phyloP scores from a whole-genome alignment of 1,139 yeast genomes.

The Pichia sp. region DNA sequence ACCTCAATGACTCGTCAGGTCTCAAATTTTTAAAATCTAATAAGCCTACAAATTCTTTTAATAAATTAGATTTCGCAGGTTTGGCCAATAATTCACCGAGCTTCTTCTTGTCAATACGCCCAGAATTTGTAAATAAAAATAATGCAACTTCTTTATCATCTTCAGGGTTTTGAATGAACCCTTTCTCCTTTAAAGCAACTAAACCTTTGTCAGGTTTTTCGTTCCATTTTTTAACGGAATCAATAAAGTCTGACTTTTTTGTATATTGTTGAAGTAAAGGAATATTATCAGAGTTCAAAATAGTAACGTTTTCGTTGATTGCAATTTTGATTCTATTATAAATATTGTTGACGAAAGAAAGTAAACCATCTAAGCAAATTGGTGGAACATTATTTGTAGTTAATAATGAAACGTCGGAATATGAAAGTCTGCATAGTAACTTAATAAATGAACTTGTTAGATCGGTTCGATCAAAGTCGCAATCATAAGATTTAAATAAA shows the following conservation, averaged over 20 bases:
- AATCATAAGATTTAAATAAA: slow-evolving; percentile 78
- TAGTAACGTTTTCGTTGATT: slow-evolving; percentile 20
- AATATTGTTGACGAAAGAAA: slow-evolving; percentile 64
- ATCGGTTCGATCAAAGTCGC: slow-evolving; percentile 84
- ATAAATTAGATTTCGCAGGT: slow-evolving; percentile 54
- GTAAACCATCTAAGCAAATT: slow-evolving; percentile 79
- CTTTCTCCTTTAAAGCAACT: slow-evolving; percentile 50
- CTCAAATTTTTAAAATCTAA: slow-evolving; percentile 75
- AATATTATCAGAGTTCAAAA: slow-evolving; percentile 17
- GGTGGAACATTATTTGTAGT: slow-evolving; percentile 92
- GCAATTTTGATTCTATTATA: slow-evolving; percentile 45
- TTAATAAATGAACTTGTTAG: slow-evolving; percentile 64
- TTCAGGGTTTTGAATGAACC: slow-evolving; percentile 52
- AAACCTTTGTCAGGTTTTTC: slow-evolving; percentile 74
- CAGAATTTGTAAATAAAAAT: slow-evolving; percentile 72
- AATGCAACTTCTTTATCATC: slow-evolving; percentile 60
- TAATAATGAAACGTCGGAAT: slow-evolving; percentile 69
- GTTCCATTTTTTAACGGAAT: slow-evolving; percentile 69
- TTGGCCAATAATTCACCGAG: slow-evolving; percentile 84
- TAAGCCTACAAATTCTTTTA: slow-evolving; percentile 57
- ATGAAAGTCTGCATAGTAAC: slow-evolving; percentile 65
- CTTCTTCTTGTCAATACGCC: slow-evolving; percentile 76
- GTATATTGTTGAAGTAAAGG: slow-evolving; percentile 41
- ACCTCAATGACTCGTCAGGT: slow-evolving; percentile 88
- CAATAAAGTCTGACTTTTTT: slow-evolving; percentile 66